Base-by-base conservation (phyloP, 2,329 filamentous ascomycete genomes). In the Colletotrichum viniferum region DNA sequence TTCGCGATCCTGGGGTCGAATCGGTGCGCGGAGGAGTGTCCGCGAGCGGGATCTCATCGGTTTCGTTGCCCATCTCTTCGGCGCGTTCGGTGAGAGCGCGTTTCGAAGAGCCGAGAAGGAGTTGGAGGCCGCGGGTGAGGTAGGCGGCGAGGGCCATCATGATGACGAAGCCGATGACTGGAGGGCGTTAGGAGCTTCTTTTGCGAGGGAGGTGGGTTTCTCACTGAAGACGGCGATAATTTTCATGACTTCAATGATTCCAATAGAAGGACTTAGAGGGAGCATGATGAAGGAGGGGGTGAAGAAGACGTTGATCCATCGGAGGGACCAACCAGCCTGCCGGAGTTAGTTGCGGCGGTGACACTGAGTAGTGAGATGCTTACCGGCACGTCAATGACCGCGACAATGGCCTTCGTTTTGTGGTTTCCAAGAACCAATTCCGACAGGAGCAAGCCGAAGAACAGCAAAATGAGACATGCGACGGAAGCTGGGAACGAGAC, bases 401-500 rank as follows among this genome's bases (percentile, higher is more conserved):
- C 82, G 5, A 92, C 86, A 21, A 91, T 66, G 28, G 81, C 82
- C 74, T 85, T 87, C 3, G 89, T 90, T 71, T 82, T 86, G 65
- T 86, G 83, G 48, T 86, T 86, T 9, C 90, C 90, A 21, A 92
- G 76, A 0, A 86, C 66, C 5, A 81, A 69, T 79, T 92, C 89
- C 10, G 83, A 86, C 1, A 86, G 69, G 9, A 92, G 83, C 13
- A 92, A 82, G 0, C 80, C 84, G 24, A 89, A 78, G 78, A 92
- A 91, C 4, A 92, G 82, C 10, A 91, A 76, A 58, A 92, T 82
- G 78, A 92, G 85, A 58, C 89, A 90, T 5, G 90, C 90, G 4
- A 92, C 90, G 3, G 90, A 92, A 4, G 91, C 88, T 1, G 90
- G 90, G 76, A 93, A 93, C 0, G 88, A 85, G 9, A 92, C 86